Conservation (phyloP, 305 asterid species). For the Lippia alba region DNA sequence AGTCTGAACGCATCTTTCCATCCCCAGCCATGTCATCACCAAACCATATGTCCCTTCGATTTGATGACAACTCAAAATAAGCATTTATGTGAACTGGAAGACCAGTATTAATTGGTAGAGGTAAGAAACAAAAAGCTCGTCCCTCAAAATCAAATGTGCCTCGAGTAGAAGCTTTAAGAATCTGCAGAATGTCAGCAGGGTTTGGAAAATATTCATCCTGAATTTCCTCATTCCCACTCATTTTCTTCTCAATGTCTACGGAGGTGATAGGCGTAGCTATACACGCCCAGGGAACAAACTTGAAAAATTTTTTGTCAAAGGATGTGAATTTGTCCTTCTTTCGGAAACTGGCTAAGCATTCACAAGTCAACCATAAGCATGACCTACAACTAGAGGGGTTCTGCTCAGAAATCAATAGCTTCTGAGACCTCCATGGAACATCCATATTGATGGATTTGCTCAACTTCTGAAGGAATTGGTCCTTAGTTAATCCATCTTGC, state of each 20-base stretch:
- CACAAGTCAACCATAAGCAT: constrained; percentile 85
- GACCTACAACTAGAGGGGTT: constrained; percentile 63
- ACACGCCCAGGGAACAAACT: constrained; percentile 91
- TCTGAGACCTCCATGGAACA: constrained; percentile 89
- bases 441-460: constrained; percentile 61
- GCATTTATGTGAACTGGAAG: constrained; percentile 94
- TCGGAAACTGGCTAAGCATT: constrained; percentile 68
- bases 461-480: constrained; percentile 72
- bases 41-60: constrained; percentile 97
- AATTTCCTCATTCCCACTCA: constrained; percentile 41
- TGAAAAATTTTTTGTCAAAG: constrained; percentile 61
- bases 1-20: constrained; percentile 94
- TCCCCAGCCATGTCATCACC: constrained; percentile 99
- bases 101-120: constrained; percentile 90
- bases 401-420: constrained; percentile 82
- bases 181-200: constrained; percentile 56
- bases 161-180: constrained; percentile 47
- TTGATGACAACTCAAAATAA: constrained; percentile 95
- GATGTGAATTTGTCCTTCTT: constrained; percentile 54
- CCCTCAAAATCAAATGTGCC: constrained; percentile 69
- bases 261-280: constrained; percentile 78
- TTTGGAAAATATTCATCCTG: constrained; percentile 45
- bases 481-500: constrained; percentile 62
- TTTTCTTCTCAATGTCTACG: constrained; percentile 49
- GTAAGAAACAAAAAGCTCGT: constrained; percentile 95